Percentiles rank a stretch among this genome's conserved stretches.
These are phyloP conservation scores for Pleurotus pulmonarius DNA, from an alignment of 768 basidiomycete genomes.

Conservation along the genomic window DNA sequence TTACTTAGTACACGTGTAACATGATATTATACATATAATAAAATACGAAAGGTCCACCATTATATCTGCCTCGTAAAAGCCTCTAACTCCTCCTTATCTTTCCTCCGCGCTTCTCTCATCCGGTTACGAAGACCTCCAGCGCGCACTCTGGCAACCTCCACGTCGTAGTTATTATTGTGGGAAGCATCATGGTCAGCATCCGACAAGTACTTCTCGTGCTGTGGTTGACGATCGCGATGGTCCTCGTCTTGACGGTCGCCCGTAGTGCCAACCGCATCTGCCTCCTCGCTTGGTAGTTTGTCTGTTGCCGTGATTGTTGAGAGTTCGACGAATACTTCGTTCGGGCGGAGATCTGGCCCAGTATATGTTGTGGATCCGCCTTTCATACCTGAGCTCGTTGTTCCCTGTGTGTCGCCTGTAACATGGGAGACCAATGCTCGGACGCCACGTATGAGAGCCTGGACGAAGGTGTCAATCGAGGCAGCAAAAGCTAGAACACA, in stretches of 20 bases:
- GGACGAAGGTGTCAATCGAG: not conserved
- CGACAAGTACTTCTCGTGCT: too few relatives aligned
- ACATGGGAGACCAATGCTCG: not conserved
- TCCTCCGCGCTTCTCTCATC: not conserved
- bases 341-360: not conserved
- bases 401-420: not conserved
- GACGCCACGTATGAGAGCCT: not conserved
- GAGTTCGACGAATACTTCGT: not conserved
- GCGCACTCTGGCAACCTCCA: not conserved
- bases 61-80: not conserved
- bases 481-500: not conserved
- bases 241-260: not conserved
- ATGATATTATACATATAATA: too few relatives aligned
- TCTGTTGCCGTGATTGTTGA: not conserved
- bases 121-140: not conserved
- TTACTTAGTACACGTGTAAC: too few relatives aligned
- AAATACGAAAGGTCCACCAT: not conserved
- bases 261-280: not conserved
- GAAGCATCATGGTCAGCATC: too few relatives aligned
- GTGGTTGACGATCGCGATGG: not conserved
- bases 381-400: not conserved
- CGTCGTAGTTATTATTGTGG: not conserved
- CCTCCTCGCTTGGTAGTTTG: not conserved
- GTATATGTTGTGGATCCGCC: not conserved
- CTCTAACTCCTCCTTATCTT: not conserved